phyloP scores from a whole-genome alignment of 1,284 basidiomycete genomes.

The Puccinia hordei region DNA sequence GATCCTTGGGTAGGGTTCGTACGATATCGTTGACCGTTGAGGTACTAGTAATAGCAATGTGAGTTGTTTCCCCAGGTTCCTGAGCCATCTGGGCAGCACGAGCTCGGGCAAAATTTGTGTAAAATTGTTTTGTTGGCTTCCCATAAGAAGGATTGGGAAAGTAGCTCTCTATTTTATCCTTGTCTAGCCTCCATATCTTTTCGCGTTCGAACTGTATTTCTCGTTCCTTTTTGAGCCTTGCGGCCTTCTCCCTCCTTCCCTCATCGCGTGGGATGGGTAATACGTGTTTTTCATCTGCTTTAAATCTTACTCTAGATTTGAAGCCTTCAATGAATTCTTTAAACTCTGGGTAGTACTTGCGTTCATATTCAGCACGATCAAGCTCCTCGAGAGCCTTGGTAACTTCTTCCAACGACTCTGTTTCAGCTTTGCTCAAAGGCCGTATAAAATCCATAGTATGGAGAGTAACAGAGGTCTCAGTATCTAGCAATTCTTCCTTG shows the following conservation, averaged over 20 bases:
- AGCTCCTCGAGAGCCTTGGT: neutral
- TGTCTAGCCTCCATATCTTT: neutral
- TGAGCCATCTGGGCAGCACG: neutral
- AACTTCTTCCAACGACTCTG: neutral
- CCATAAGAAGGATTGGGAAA: neutral
- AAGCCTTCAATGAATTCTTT: neutral
- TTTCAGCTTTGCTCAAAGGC: neutral
- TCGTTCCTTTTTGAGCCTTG: neutral
- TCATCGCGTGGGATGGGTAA: neutral
- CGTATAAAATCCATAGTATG: neutral
- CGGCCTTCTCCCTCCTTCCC: too few relatives aligned
- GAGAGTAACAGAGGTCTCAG: neutral
- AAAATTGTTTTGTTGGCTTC: neutral
- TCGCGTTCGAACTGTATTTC: neutral
- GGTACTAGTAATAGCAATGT: neutral
- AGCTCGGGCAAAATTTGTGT: neutral
- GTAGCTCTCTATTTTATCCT: neutral
- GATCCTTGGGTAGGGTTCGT: constrained; percentile 6
- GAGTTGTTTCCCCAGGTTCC: neutral
- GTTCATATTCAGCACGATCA: neutral
- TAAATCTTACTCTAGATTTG: neutral
- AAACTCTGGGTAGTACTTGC: neutral
- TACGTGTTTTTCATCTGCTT: neutral
- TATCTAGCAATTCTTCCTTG: neutral
- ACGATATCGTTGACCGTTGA: neutral